Evolutionary conservation across 2,329 filamentous ascomycete genomes (phyloP).

Genomic region (Aspergillus sp.): DNA sequence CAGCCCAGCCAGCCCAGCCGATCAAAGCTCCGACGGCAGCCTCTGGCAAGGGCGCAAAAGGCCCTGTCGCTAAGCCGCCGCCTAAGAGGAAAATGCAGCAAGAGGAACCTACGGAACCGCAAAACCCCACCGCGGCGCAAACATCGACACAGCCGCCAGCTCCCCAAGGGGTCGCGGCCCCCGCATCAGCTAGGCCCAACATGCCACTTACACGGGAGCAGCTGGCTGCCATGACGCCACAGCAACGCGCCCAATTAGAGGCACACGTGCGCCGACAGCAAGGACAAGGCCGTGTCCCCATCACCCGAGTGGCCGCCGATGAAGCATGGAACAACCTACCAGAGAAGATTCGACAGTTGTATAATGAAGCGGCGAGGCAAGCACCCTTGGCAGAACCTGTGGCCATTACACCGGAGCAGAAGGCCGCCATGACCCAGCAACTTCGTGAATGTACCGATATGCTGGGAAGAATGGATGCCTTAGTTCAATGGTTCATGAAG

Average conservation of each 20-base stretch:
- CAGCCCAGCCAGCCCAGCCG: slow-evolving; percentile 28
- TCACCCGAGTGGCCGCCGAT: slow-evolving; percentile 36
- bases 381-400: slow-evolving; percentile 32
- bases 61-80: slow-evolving; percentile 29
- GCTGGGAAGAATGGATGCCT: slow-evolving; percentile 43
- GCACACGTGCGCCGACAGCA: slow-evolving; percentile 35
- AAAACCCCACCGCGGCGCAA: slow-evolving; percentile 38
- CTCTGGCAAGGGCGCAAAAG: slow-evolving; percentile 27
- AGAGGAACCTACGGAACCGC: slow-evolving; percentile 48
- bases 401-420: slow-evolving; percentile 39
- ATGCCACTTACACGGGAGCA: slow-evolving; percentile 35
- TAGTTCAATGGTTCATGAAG: slow-evolving; percentile 41
- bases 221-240: slow-evolving; percentile 39
- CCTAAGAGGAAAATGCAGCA: slow-evolving; percentile 45
- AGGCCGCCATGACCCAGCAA: slow-evolving; percentile 39
- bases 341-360: slow-evolving; percentile 39
- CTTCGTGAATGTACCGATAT: slow-evolving; percentile 43
- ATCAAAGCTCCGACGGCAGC: slow-evolving; percentile 30
- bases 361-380: slow-evolving; percentile 37
- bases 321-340: slow-evolving; percentile 41
- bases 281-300: slow-evolving; percentile 28
- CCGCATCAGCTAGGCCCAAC: slow-evolving; percentile 22
- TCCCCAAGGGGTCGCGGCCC: slow-evolving; percentile 19
- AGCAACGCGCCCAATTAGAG: slow-evolving; percentile 42
- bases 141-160: slow-evolving; percentile 23